Evolutionary conservation across 2,329 filamentous ascomycete species (phyloP).

Genomic region (Neofusicoccum sp.): DNA sequence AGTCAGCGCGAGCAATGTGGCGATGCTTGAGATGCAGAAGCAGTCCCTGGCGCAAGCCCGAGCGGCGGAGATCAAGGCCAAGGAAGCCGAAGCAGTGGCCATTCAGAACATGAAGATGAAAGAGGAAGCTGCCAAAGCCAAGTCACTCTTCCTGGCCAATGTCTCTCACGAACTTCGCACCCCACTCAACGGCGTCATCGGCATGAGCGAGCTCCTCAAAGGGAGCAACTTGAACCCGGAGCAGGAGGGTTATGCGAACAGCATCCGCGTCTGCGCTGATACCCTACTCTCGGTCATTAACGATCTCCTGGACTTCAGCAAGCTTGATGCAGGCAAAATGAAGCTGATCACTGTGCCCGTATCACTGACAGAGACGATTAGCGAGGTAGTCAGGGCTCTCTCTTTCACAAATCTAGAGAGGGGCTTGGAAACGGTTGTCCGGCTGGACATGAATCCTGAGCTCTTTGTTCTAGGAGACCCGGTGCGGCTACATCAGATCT

Average conservation of each 20-base stretch:
- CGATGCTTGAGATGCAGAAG: conserved; percentile 76
- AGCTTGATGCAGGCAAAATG: conserved; percentile 55
- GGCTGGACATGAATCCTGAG: conserved; percentile 54
- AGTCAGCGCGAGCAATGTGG: conserved; percentile 73
- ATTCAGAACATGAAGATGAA: conserved; percentile 77
- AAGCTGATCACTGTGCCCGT: conserved; percentile 59
- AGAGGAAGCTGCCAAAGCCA: conserved; percentile 79
- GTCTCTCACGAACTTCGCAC: conserved; percentile 59
- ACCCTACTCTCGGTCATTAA: conserved; percentile 54
- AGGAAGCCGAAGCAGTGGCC: conserved; percentile 71
- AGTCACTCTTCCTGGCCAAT: conserved; percentile 69
- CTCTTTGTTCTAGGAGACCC: conserved; percentile 53
- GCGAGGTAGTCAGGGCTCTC: conserved; percentile 62
- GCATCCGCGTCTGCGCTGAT: conserved; percentile 63
- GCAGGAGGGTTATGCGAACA: conserved; percentile 62
- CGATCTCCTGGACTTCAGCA: conserved; percentile 53
- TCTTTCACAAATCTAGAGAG: conserved; percentile 63
- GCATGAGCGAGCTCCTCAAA: conserved; percentile 62
- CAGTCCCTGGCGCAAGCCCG: conserved; percentile 69
- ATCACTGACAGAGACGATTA: conserved; percentile 58
- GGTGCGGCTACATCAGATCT: conserved; percentile 51
- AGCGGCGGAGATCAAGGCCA: conserved; percentile 72
- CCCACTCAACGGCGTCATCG: conserved; percentile 55
- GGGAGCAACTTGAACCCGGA: conserved; percentile 55
- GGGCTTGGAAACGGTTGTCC: conserved; percentile 58